Base-by-base conservation (phyloP, 2,329 filamentous ascomycete genomes). In the Pseudocercospora macadamiae region DNA sequence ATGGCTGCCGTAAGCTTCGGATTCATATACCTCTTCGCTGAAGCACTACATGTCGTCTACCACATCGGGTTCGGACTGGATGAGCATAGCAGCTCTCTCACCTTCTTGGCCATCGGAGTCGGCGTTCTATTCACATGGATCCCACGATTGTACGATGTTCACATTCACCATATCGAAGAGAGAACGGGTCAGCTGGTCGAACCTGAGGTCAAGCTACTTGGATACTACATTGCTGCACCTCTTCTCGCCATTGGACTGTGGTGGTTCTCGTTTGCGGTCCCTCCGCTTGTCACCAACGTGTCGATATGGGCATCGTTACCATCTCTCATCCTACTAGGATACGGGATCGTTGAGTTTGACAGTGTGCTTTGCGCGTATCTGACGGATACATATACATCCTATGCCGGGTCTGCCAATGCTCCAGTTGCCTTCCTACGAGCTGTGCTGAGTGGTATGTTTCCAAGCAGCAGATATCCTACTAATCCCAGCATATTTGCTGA, bases 81-180 rank as follows among this genome's bases (percentile, higher is more conserved):
- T 3, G 55, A 60, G 1, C 61, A 70, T 0, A 63, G 74, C 2
- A 66, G 89, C 89, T 57, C 74, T 61, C 66, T 78, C 71, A 36
- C 72, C 75, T 81, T 88, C 73, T 80, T 79, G 69, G 62, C 76
- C 82, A 51, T 57, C n/a, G 42, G 34, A 18, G 75, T 90, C 0
- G 79, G 80, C 1, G 71, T 77, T 1, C 36, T 74, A 3, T 65
- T 78, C 25, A 79, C 76, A n/a, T 71, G 79, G 8, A 59, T 80
- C 1, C 75, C 76, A 1, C 74, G 80, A 0, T 52, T 81, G 4
- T 70, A 76, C 37, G 80, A 83, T 54, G 63, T 77, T 5, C 66
- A 73, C 19, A 64, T 68, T 30, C 18, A 23, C 4, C 19, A 51
- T 7, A 37, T 45, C n/a, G 63, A 62, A 8, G 65, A 66, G 25